phyloP scores from a whole-genome alignment of 805 yeast species.

The Wickerhamiella musiphila region DNA sequence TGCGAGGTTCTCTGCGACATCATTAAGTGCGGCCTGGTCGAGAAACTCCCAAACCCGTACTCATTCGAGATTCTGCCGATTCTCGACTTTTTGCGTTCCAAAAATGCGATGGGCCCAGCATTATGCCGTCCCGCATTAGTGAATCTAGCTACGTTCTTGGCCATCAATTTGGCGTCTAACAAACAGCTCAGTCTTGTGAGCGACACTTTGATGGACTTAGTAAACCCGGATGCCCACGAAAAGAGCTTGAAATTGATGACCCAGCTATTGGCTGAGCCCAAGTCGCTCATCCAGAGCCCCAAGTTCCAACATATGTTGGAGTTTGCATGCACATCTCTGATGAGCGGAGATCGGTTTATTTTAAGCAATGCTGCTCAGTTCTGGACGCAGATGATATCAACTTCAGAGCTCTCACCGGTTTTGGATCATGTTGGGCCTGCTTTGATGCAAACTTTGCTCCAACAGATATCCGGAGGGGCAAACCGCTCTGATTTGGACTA shows the following conservation, averaged over 20 bases:
- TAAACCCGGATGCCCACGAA: slow-evolving; percentile 15
- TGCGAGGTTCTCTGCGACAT: slow-evolving; percentile 49
- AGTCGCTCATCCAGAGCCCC: slow-evolving; percentile 8
- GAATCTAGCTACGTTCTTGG: slow-evolving; percentile 18
- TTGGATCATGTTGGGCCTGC: slow-evolving; percentile 19
- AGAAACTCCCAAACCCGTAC: slow-evolving; percentile 49
- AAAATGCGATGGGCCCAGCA: slow-evolving; percentile 15
- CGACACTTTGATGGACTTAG: slow-evolving; percentile 1
- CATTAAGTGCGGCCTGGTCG: slow-evolving; percentile 47
- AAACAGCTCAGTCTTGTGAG: background rate
- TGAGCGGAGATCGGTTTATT: slow-evolving; percentile 36
- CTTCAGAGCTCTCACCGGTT: slow-evolving; percentile 8
- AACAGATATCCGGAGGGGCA: slow-evolving; percentile 25
- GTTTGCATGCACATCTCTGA: slow-evolving; percentile 26
- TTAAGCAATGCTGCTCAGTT: slow-evolving; percentile 35
- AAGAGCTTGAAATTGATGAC: slow-evolving; percentile 18
- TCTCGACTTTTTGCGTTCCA: slow-evolving; percentile 25
- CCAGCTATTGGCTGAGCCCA: slow-evolving; percentile 10
- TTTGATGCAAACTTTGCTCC: slow-evolving; percentile 24
- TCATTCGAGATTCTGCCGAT: slow-evolving; percentile 30
- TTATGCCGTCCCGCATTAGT: slow-evolving; percentile 13
- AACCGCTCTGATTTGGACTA: slow-evolving; percentile 29
- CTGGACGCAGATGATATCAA: slow-evolving; percentile 32
- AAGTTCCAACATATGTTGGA: slow-evolving; percentile 16
- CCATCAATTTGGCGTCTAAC: slow-evolving; percentile 11